A percentile compares a stretch with the other conserved stretches of the same genome.
phyloP scores from a whole-genome alignment of 768 basidiomycete species.

The Lentinula raphanica region DNA sequence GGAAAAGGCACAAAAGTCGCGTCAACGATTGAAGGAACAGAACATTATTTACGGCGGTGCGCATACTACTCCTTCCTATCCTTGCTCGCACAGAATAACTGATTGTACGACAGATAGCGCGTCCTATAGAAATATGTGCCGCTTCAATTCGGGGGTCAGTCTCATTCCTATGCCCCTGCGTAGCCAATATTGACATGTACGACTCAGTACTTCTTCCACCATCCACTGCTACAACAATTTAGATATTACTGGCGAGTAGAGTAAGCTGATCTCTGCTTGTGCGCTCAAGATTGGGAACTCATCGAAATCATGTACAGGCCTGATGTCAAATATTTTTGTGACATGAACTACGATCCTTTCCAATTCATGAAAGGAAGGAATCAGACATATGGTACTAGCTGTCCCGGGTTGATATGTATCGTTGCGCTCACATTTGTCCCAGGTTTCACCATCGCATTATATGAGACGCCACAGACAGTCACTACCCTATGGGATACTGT shows the following conservation, averaged over 20 bases:
- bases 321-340: constrained; percentile 72
- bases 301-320: constrained; percentile 49
- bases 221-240: constrained; percentile 50
- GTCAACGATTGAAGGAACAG: constrained; percentile 45
- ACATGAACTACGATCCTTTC: constrained; percentile 65
- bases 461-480: constrained; percentile 72
- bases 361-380: constrained; percentile 62
- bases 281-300: constrained; percentile 23
- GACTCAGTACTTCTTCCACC: constrained; percentile 64
- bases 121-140: constrained; percentile 72
- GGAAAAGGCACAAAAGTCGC: constrained; percentile 43
- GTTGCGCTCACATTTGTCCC: constrained; percentile 13
- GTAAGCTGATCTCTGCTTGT: constrained; percentile 21
- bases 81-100: background rate
- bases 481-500: constrained; percentile 68
- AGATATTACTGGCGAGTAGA: constrained; percentile 64
- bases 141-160: constrained; percentile 62
- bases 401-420: background rate
- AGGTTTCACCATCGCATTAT: constrained; percentile 71
- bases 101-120: background rate
- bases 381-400: constrained; percentile 59
- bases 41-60: constrained; percentile 47
- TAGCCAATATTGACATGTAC: constrained; percentile 42
- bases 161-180: background rate
- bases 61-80: constrained; percentile 10